Base-by-base conservation (phyloP, 2,329 filamentous ascomycete genomes). In the Diaporthe helianthi region DNA sequence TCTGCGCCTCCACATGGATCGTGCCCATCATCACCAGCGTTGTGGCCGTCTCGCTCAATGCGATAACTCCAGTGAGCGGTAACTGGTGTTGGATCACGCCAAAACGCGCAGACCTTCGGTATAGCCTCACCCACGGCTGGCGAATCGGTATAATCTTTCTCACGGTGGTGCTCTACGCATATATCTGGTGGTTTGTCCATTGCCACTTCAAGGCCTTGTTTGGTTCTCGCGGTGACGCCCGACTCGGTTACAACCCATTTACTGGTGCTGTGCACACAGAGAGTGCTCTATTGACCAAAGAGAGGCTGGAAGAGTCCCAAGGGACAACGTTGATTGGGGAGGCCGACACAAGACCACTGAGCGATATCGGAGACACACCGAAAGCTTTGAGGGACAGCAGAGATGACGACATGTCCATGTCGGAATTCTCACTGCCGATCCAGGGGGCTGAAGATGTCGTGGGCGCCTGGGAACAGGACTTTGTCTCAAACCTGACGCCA, bases 1-100 rank as follows among this genome's bases (percentile, higher is more conserved):
- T 82, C 7, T 82, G 80, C 71, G 73, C 74, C 4, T 75, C 77
- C 0, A 78, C 80, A 12, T 84, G 82, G 82, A 69, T 82, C 5
- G 72, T 82, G 1, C 80, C 81, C 13, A 54, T 81, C 4, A 77
- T 79, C 19, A 82, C 81, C 1, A 79, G 80, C 72, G 71, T 73
- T 61, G 74, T 73, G 15, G 76, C 74, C 46, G 73, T 78, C 33
- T 76, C 53, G 19, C 73, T 78, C 70, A 67, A 75, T 29, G 71
- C 72, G 7, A 76, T 79, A 65, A 76, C 75, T 1, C 79, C 77
- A 6, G 80, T 83, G 1, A 81, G 80, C 33, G 36, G 33, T 3
- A 64, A 84, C 67, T 84, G 82, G 82, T 84, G 83, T 73, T 84
- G 82, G 82, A 83, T 84, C 67, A 74, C 77, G 17, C 71, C 75